Evolutionary conservation across 495 filamentous ascomycete genomes (phyloP), one percentile per base, ranked within the genome.

Genomic region (Penicillium paradoxum): DNA sequence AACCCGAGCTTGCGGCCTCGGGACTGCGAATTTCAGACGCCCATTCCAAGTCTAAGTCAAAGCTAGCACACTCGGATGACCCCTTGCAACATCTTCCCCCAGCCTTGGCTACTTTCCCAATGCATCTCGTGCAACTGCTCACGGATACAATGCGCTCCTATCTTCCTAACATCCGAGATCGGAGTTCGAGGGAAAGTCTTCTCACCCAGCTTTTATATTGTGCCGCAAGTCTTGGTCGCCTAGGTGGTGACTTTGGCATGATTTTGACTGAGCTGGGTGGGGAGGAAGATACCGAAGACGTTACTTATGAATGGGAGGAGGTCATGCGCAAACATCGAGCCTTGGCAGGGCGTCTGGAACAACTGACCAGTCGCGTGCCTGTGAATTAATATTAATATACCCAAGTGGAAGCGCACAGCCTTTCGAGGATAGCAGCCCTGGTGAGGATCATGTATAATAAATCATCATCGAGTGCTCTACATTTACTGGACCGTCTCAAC

Each of bases 131-230:
- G 27, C 79, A 86, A 19, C 79, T 96, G 62, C 74, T 99, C 43
- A 83, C 85, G 19, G 83, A 86, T 40, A 95, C 89, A 0, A 75
- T 99, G 37, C 78, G 83, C 51, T 68, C 69, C 15, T 97, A 97
- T 70, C 75, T 97, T 5, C 87, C 90, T 0, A 91, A 88, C 50
- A 83, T 99, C 14, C 79, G 80, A 57, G 92, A 97, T 61, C 84
- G 83, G 37, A 80, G 82, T 36, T 85, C 86, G 0, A 77, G 76
- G 38, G 95, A 99, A 57, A 93, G 89, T 61, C 72, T 99, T 49
- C 72, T 97, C 2, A 99, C 91, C 0, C 95, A 99, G 65, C 87
- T 97, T 2, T 76, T 97, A 17, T 99, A 97, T 71, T 97, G 92
- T 58, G 91, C 91, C 2, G 90, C 91, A 15, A 96, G 91, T 72